phyloP scores from a whole-genome alignment of 2,329 filamentous ascomycete species.

The Aspergillus thermomutatus region DNA sequence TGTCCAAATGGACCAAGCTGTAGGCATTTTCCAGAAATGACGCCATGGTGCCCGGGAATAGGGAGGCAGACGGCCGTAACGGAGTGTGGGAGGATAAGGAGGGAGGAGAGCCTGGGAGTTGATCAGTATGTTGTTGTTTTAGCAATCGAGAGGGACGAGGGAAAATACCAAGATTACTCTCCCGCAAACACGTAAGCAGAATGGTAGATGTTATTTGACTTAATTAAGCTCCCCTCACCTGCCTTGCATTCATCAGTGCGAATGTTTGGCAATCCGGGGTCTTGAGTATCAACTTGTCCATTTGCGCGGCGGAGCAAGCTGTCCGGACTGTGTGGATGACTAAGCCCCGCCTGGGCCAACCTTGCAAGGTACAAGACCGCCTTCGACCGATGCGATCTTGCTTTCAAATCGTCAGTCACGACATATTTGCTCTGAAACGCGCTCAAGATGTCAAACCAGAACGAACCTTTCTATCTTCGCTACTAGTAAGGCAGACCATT shows the following conservation, averaged over 20 bases:
- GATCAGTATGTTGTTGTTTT: constrained; percentile 33
- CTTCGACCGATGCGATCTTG: constrained; percentile 5
- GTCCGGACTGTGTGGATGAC: constrained; percentile 44
- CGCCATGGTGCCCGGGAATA: constrained; percentile 65
- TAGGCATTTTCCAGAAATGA: constrained; percentile 92
- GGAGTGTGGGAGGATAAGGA: constrained; percentile 21
- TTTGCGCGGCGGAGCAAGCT: constrained; percentile 36
- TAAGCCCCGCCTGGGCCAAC: constrained; percentile 32
- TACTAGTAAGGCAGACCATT: constrained; percentile 73
- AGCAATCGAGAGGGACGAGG: constrained; percentile 8
- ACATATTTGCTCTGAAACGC: constrained; percentile 6
- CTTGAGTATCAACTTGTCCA: constrained; percentile 39
- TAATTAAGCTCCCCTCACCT: constrained; percentile 35
- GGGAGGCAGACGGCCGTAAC: constrained; percentile 16
- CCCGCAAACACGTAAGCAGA: constrained; percentile 21
- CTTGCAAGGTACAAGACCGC: constrained; percentile 7
- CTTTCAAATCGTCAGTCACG: constrained; percentile 1
- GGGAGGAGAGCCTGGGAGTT: constrained; percentile 29
- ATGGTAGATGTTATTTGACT: constrained; percentile 24
- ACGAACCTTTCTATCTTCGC: constrained; percentile 88
- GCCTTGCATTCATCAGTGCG: constrained; percentile 35
- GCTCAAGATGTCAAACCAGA: constrained; percentile 60
- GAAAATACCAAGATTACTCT: constrained; percentile 28
- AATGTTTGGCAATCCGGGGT: constrained; percentile 30
- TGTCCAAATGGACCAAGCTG: constrained; percentile 97